Evolutionary conservation across 306 rosid genomes (phyloP).

Genomic region (Quercus robur): DNA sequence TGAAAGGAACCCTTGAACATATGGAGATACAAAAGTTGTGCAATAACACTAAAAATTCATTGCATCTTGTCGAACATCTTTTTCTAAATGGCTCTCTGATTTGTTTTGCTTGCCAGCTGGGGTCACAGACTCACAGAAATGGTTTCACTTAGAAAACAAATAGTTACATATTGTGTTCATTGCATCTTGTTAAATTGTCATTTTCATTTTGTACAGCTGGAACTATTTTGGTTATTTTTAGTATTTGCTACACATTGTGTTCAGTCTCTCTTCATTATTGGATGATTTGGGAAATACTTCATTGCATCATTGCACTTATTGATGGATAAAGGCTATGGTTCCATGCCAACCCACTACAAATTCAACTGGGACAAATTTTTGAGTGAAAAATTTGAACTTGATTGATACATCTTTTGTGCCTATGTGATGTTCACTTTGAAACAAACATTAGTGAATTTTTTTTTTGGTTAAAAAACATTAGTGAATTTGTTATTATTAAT

Average conservation of each 20-base stretch:
- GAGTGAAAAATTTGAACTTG: not conserved
- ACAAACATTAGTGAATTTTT: not conserved
- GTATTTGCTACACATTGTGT: not conserved
- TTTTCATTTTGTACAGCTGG: not conserved
- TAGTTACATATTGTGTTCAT: not conserved
- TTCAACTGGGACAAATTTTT: not conserved
- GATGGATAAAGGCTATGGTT: not conserved
- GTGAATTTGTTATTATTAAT: not conserved
- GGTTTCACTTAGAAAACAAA: not conserved
- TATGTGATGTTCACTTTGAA: not conserved
- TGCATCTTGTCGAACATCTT: constrained; percentile 11
- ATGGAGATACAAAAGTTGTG: not conserved
- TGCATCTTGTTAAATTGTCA: not conserved
- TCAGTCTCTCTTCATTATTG: not conserved
- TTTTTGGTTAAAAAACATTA: not conserved
- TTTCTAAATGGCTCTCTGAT: not conserved
- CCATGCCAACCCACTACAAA: not conserved
- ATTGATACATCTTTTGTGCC: not conserved
- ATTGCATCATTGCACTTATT: not conserved
- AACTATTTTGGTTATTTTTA: not conserved
- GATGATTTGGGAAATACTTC: not conserved
- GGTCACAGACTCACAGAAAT: not conserved
- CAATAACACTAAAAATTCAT: not conserved
- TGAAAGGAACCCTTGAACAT: constrained; percentile 13
- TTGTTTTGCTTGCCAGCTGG: not conserved